These are phyloP conservation scores for Cladophialophora bantiana DNA, from an alignment of 2,329 filamentous ascomycete species.

Conservation along the genomic window DNA sequence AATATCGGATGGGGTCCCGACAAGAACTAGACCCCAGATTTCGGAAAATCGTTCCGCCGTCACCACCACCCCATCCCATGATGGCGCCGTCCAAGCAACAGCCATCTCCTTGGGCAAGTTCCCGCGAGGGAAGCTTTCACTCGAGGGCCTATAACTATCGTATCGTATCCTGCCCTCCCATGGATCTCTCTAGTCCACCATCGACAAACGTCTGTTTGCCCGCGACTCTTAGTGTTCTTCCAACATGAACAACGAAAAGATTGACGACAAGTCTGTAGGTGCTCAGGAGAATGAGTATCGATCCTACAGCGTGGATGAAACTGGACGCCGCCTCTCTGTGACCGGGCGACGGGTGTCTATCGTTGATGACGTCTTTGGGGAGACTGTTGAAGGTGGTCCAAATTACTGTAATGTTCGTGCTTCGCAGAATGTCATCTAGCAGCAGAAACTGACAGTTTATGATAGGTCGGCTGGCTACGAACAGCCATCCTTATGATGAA, in stretches of 20 bases:
- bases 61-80: neutral
- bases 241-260: neutral
- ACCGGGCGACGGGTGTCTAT: constrained; percentile 25
- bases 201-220: neutral
- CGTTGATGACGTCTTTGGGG: constrained; percentile 48
- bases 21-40: neutral
- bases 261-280: constrained; percentile 1
- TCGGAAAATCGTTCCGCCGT: neutral
- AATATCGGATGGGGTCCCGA: neutral
- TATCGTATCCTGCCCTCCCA: neutral
- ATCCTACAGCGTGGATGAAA: neutral
- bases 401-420: constrained; percentile 44
- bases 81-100: neutral
- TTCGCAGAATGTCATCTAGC: neutral
- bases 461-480: constrained; percentile 54
- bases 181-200: neutral
- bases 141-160: neutral
- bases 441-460: constrained; percentile 13
- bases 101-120: too few relatives aligned
- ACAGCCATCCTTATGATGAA: constrained; percentile 56
- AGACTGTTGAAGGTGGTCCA: constrained; percentile 44
- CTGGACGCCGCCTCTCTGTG: neutral
- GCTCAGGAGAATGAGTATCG: constrained; percentile 3
- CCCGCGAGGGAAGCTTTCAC: neutral
- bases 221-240: neutral